Evolutionary conservation across 306 rosid species (phyloP), one percentile per base, ranked within the genome.

Genomic region (Begonia loranthoides): DNA sequence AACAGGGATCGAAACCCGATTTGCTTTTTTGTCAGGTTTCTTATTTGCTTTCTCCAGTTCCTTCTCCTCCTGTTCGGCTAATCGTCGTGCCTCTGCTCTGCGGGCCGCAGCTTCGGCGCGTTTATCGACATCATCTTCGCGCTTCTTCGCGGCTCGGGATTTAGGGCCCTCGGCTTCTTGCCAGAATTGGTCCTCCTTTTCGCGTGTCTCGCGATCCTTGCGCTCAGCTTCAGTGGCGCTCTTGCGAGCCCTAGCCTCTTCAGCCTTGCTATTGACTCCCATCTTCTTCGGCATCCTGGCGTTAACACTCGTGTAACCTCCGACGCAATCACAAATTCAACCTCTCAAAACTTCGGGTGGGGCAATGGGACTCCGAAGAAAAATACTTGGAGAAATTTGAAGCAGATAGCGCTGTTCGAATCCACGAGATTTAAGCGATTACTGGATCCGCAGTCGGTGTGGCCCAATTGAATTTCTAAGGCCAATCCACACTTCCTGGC

Each of bases 231-330:
- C 99, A 38, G 61, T 61, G 11, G 88, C 81, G 64, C 44, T 63
- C 77, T 79, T 81, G 7, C 95, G 95, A 49, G 86, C 94, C 79
- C 77, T 80, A 13, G 95, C 82, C 43, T 44, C 95, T 76, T 86
- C 99, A 24, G 95, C 94, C 73, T 90, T 90, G 45, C 82, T 76
- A 77, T 90, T 90, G 13, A 82, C 86, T 0, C 95, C 94, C 94
- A 90, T 60, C 74, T 90, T 90, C 70, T 90, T 90, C 67, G 99
- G 96, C 96, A 82, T 84, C 67, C 48, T 56, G 44, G 66, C 50
- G 13, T 43, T 10, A 28, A 28, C 36, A 28, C 6, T 28, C 36
- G 9, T 28, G 5, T 28, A 43, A 4, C 47, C 47, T 43, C 47
- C 47, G 14, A 43, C 36, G 47, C 47, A 43, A 43, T 43, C 15